Evolutionary conservation across 2,329 filamentous ascomycete genomes (phyloP), one percentile per base, ranked within the genome.

Genomic region (Colletotrichum spinosum): DNA sequence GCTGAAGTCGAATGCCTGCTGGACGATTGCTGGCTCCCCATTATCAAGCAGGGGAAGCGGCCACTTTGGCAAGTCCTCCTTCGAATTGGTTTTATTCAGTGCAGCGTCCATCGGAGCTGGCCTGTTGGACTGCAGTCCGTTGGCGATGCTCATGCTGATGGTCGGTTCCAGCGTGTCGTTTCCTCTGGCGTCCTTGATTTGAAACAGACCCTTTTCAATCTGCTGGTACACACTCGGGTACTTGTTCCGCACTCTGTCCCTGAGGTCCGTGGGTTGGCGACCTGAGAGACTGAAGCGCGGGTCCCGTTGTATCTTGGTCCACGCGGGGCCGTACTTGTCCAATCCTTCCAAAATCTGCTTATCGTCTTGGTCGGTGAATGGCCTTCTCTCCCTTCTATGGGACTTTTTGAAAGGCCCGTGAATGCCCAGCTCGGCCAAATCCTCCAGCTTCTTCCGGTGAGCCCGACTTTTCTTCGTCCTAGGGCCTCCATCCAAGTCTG

Each of bases 271-370:
- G 1, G 88, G 87, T 68, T 88, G 85, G 49, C 88, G 80, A 64
- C 74, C 84, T 5, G 84, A 82, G n/a, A 90, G 77, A 65, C 87
- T 80, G 74, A 87, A 89, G 35, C 79, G 79, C 12, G 83, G 75
- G 65, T 90, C 87, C 41, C 87, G 81, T 71, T 89, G 87, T 17
- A 90, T 90, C 73, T 85, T 87, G 55, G 87, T 89, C 88, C 88
- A 90, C 8, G 86, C 83, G 8, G 88, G 86, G 0, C 88, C 88
- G 71, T 90, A 89, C 4, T 81, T 72, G 44, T 86, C 78, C 42
- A 89, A 83, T 0, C 88, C 88, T 64, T 86, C 79, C 1, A 90
- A 77, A 49, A 90, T 90, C 68, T 88, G 85, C 37, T 78, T 78
- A 70, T 91, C 88, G 64, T 91, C 88, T 68, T 88, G 82, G 35